phyloP scores from a whole-genome alignment of 2,329 filamentous ascomycete species.

The Aspergillus sp. region DNA sequence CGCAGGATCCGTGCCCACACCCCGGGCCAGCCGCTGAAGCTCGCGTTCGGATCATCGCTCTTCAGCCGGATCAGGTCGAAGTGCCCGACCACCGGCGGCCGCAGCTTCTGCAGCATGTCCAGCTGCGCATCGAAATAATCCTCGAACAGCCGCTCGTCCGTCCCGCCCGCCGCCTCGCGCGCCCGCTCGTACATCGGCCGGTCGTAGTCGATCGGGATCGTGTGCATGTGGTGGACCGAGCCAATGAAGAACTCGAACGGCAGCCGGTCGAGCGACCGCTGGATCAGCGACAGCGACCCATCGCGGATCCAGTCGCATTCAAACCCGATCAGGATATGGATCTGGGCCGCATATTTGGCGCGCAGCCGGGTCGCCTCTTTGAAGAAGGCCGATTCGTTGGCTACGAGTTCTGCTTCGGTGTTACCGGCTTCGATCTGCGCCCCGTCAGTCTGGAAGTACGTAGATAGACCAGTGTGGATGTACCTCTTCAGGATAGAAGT shows the following conservation, averaged over 20 bases:
- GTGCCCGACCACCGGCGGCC: constrained; percentile 76
- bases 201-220: constrained; percentile 84
- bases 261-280: constrained; percentile 49
- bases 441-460: constrained; percentile 1
- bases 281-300: constrained; percentile 52
- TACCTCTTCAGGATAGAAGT: constrained; percentile 90
- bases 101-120: constrained; percentile 64
- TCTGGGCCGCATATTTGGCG: constrained; percentile 56
- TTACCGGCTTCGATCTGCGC: constrained; percentile 21
- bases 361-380: constrained; percentile 65
- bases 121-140: constrained; percentile 84
- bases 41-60: constrained; percentile 57
- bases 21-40: constrained; percentile 47
- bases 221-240: constrained; percentile 80
- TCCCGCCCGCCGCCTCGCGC: constrained; percentile 46
- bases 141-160: constrained; percentile 65
- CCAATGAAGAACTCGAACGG: constrained; percentile 84
- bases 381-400: constrained; percentile 56
- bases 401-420: constrained; percentile 30
- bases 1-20: constrained; percentile 68
- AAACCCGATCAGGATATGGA: constrained; percentile 79
- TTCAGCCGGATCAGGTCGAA: constrained; percentile 85
- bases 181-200: constrained; percentile 55
- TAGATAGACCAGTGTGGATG: constrained; percentile 1
- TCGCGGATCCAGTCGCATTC: constrained; percentile 87